Base-by-base conservation (phyloP, 2,329 filamentous ascomycete genomes). In the Orbilia javanica region DNA sequence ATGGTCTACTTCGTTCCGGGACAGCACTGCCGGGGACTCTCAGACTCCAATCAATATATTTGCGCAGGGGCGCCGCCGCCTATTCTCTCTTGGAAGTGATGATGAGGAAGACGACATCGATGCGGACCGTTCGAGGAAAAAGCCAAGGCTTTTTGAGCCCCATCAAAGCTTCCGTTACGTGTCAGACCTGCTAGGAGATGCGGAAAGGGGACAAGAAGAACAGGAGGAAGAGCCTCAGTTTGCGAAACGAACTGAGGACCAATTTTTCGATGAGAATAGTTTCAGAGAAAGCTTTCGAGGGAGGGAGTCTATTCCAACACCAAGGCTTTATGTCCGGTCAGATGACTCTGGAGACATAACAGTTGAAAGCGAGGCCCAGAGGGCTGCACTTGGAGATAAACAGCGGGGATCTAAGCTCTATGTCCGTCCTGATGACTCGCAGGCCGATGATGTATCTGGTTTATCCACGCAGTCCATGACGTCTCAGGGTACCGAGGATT, bases 221-320 rank as follows among this genome's bases (percentile, higher is more conserved):
- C 34, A 46, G 1, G 55, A 55, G 0, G 20, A 22, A 11, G 66
- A 60, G 55, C 36, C 42, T 5, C 31, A 65, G n/a, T 20, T 18
- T 31, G n/a, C 46, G 11, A 44, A 70, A 11, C 48, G 48, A 34
- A 34, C 60, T 11, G 67, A 67, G 34, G 63, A 71, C 5, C 57
- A 77, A 18, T 77, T 77, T 44, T 78, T 71, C 15, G 74, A 78
- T 29, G 74, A 78, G 52, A 78, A 78, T 11, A 71, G 67, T 31
- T 71, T 78, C n/a, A 64, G 53, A 10, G 68, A 69, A 44, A 78
- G 67, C 18, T 78, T 78, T 18, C 36, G 53, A 25, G 57, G 52
- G 11, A 20, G 13, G 29, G 74, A 78, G 10, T 68, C 67, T 15
- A 60, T 36, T 1, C 48, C 72, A 20, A 36, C 60, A n/a, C 55